Evolutionary conservation across 371 early-diverging fungal species (phyloP), one percentile per base, ranked within the genome.

Genomic region (Umbelopsis sp.): DNA sequence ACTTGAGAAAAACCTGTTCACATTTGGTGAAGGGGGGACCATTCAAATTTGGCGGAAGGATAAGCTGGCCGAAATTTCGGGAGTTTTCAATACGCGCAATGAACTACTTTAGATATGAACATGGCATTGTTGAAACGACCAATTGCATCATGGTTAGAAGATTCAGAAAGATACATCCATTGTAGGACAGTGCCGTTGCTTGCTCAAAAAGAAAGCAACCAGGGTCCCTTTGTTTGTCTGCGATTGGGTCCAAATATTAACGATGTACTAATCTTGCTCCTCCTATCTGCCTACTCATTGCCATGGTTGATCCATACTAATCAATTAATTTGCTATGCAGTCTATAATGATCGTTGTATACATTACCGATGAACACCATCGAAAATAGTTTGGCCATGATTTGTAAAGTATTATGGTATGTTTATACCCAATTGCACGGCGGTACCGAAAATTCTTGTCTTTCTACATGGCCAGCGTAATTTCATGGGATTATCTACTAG

Each of bases 81-180:
- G 41, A 12, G 41, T 41, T 41, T 41, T 41, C 41, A 41, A 10
- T 12, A 41, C 7, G 41, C 41, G 12, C 10, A 41, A 41, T 7
- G 41, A 12, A 12, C 7, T 41, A 41, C 41, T 12, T 41, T 7
- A 22, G 41, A 41, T 41, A 41, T 41, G 12, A 41, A 41, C 12
- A 41, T 12, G 1, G 41, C 57, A 32, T 57, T 57, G 29, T 18
- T 57, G 57, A 35, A 32, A 57, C 35, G 35, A 35, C 57, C 57
- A 35, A 35, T 35, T 35, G 29, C 35, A 57, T 57, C 52, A 57
- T 57, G 57, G 29, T 16, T 57, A 35, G 35, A 57, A 57, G 16
- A 6, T 48, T 18, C 16, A 20, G 48, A 48, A 48, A 48, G 48
- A 48, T 48, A 7, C 18, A 6, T 57, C 4, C 14, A 9, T 57